Conservation (phyloP, 2,329 filamentous ascomycete genomes). For the Exophiala spinifera region DNA sequence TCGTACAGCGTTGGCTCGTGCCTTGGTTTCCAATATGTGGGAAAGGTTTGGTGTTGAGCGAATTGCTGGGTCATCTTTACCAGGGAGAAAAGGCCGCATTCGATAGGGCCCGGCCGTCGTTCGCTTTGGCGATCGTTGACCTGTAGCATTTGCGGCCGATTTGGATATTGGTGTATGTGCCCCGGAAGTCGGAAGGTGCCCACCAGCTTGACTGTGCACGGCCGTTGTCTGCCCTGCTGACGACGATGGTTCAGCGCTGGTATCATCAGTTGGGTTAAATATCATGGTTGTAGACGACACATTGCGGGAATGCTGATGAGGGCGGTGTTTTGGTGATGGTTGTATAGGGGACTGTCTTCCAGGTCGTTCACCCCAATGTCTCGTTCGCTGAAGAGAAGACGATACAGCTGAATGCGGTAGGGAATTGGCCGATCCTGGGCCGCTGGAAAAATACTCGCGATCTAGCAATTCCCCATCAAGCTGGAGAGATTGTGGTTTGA, state of each 20-base stretch:
- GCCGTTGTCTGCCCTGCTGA: constrained; percentile 5
- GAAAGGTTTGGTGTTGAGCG: constrained; percentile 57
- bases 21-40: constrained; percentile 51
- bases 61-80: constrained; percentile 45
- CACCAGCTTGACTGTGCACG: constrained; percentile 1
- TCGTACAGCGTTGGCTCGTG: constrained; percentile 29
- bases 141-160: constrained; percentile 22
- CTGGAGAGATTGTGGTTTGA: not conserved
- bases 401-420: not conserved
- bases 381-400: not conserved
- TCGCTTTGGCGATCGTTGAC: constrained; percentile 45
- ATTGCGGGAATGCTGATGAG: constrained; percentile 64
- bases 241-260: constrained; percentile 20
- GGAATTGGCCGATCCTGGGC: not conserved
- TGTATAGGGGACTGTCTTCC: constrained; percentile 8
- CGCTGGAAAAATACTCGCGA: constrained; percentile 13
- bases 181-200: constrained; percentile 28
- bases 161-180: constrained; percentile 28
- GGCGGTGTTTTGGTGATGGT: constrained; percentile 16
- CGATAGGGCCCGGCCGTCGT: constrained; percentile 38
- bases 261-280: constrained; percentile 63
- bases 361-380: not conserved
- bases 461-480: not conserved
- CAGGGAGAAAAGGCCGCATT: constrained; percentile 57
- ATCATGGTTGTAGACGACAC: constrained; percentile 79